These are phyloP conservation scores for Aphanomyces stellatus DNA, from an alignment of 352 stramenopile species.

Conservation along the genomic window DNA sequence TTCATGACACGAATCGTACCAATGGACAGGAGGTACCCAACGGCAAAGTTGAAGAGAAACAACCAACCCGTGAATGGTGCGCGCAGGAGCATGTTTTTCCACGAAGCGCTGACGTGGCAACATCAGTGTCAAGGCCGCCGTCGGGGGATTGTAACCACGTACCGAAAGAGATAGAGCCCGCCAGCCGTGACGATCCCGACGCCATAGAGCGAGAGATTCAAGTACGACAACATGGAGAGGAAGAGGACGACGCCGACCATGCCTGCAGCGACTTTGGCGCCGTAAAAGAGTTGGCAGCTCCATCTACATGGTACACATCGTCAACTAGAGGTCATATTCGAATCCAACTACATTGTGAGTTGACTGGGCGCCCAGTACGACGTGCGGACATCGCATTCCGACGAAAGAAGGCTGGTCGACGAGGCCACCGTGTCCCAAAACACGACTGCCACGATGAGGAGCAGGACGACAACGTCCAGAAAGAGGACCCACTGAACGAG, in stretches of 20 bases:
- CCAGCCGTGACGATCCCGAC: slow-evolving; percentile 36
- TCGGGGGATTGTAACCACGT: not conserved
- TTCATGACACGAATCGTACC: slow-evolving; percentile 5
- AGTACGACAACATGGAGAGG: slow-evolving; percentile 53
- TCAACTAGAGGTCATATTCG: not conserved
- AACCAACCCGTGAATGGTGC: slow-evolving; percentile 56
- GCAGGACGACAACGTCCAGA: slow-evolving; percentile 53
- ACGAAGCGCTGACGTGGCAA: slow-evolving; percentile 31
- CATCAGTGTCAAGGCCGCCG: not conserved
- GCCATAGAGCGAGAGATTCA: slow-evolving; percentile 51
- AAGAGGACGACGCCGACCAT: slow-evolving; percentile 33
- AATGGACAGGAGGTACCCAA: not conserved
- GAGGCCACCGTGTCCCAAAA: slow-evolving; percentile 55
- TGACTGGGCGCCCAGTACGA: slow-evolving; percentile 51
- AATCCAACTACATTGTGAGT: slow-evolving; percentile 37
- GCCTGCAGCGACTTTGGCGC: slow-evolving; percentile 44
- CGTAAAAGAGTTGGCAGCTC: slow-evolving; percentile 59
- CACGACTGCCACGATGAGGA: slow-evolving; percentile 63
- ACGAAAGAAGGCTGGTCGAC: not conserved
- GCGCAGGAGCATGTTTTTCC: slow-evolving; percentile 75
- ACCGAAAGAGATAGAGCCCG: slow-evolving; percentile 51
- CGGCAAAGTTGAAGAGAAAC: slow-evolving; percentile 48
- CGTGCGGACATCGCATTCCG: slow-evolving; percentile 50
- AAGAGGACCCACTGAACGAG: not conserved
- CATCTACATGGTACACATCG: not conserved